Evolutionary conservation across 2,329 filamentous ascomycete genomes (phyloP).

Genomic region (Exophiala sp.): DNA sequence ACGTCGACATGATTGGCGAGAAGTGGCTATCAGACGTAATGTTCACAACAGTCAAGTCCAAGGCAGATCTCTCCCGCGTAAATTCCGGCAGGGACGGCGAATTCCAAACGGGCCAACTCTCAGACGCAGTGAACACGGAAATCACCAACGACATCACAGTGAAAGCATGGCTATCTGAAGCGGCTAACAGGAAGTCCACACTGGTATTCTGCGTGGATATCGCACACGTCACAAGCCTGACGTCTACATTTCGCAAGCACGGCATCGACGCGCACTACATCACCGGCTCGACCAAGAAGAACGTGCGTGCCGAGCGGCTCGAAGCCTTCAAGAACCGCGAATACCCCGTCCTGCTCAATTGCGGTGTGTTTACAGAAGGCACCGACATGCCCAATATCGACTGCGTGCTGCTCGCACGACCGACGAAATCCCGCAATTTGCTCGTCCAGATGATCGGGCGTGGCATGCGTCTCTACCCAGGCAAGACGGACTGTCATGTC

Average conservation of each 20-base stretch:
- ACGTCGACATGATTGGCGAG: constrained; percentile 76
- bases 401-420: constrained; percentile 81
- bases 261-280: constrained; percentile 82
- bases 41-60: constrained; percentile 87
- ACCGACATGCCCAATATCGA: constrained; percentile 98
- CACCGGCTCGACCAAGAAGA: constrained; percentile 72
- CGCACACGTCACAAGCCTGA: constrained; percentile 72
- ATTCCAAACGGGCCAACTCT: constrained; percentile 75
- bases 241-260: constrained; percentile 68
- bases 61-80: constrained; percentile 73
- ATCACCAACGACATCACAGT: constrained; percentile 80
- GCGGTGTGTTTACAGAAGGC: constrained; percentile 93
- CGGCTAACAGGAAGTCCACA: constrained; percentile 70
- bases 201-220: constrained; percentile 93
- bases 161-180: constrained; percentile 78
- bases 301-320: constrained; percentile 66
- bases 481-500: constrained; percentile 85
- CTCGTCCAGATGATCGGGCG: constrained; percentile 97
- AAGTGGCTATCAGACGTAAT: constrained; percentile 90
- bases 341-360: constrained; percentile 88
- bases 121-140: constrained; percentile 75
- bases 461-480: constrained; percentile 77
- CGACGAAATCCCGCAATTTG: constrained; percentile 87
- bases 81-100: constrained; percentile 66
- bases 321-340: constrained; percentile 71